Conservation (phyloP, 495 filamentous ascomycete genomes). For the Saxispiralis lemnorum region DNA sequence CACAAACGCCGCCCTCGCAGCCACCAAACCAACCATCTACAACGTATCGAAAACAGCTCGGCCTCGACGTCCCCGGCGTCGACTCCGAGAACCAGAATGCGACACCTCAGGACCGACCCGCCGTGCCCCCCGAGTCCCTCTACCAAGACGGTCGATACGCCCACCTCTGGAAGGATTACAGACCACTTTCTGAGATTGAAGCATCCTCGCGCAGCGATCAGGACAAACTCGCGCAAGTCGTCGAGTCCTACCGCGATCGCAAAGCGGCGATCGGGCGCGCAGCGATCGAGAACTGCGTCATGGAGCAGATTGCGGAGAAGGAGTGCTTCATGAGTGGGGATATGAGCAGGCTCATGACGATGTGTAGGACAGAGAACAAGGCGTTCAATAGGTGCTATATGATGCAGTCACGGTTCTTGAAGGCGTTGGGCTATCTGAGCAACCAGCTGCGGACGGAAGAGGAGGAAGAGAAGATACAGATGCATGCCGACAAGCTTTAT, state of each 20-base stretch:
- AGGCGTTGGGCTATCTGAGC: slow-evolving; percentile 75
- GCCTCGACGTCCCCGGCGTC: slow-evolving; percentile 17
- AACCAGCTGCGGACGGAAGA: slow-evolving; percentile 42
- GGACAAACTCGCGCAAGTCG: slow-evolving; percentile 54
- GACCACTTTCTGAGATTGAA: slow-evolving; percentile 45
- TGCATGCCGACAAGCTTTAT: slow-evolving; percentile 83
- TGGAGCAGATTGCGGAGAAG: slow-evolving; percentile 59
- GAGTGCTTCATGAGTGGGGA: slow-evolving; percentile 57
- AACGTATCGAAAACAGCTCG: slow-evolving; percentile 11
- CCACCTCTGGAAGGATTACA: slow-evolving; percentile 81
- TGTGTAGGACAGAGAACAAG: slow-evolving; percentile 57
- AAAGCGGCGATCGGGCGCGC: slow-evolving; percentile 58
- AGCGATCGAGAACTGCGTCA: slow-evolving; percentile 82
- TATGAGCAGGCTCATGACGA: slow-evolving; percentile 39
- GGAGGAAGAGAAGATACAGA: slow-evolving; percentile 77
- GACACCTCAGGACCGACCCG: slow-evolving; percentile 3
- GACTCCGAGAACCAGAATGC: slow-evolving; percentile 20
- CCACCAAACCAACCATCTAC: slow-evolving; percentile 12
- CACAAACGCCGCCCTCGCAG: slow-evolving; percentile 10
- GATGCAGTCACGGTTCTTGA: slow-evolving; percentile 72
- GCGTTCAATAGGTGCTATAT: slow-evolving; percentile 64
- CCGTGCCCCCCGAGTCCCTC: slow-evolving; percentile 37
- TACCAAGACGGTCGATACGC: slow-evolving; percentile 79
- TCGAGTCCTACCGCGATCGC: slow-evolving; percentile 70
- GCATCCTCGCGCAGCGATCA: slow-evolving; percentile 46